Percentiles rank a stretch among this genome's conserved stretches.
These are phyloP conservation scores for Tolypocladium inflatum DNA, from an alignment of 2,329 filamentous ascomycete species.

Conservation along the genomic window DNA sequence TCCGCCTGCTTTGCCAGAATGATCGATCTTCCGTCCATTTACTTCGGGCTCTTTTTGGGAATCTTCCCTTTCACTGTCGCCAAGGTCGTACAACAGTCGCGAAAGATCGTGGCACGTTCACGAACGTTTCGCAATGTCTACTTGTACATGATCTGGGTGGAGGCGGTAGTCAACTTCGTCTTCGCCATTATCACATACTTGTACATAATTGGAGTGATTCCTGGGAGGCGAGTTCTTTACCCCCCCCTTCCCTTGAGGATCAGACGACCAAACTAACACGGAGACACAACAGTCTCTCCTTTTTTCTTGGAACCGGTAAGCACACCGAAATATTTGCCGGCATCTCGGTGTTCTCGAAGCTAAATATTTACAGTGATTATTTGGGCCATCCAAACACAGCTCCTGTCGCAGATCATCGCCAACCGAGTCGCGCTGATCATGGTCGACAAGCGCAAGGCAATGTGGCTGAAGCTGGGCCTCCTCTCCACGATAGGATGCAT, in stretches of 20 bases:
- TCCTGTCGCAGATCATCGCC: conserved; percentile 34
- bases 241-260: too few species aligned
- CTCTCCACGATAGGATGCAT: conserved; percentile 21
- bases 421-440: conserved; percentile 33
- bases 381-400: conserved; percentile 22
- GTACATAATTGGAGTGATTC: conserved; percentile 11
- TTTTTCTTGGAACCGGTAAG: conserved; percentile 6
- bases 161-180: conserved; percentile 13
- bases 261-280: neutral
- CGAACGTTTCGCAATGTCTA: conserved; percentile 11
- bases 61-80: conserved; percentile 14
- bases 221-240: conserved; percentile 1
- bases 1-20: neutral
- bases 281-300: neutral
- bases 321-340: too few species aligned
- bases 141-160: conserved; percentile 17
- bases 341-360: neutral
- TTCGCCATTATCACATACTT: conserved; percentile 16
- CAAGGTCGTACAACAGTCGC: conserved; percentile 12
- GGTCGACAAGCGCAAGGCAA: conserved; percentile 22
- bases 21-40: conserved; percentile 12
- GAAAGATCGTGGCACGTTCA: conserved; percentile 9
- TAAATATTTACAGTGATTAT: conserved; percentile 2
- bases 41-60: conserved; percentile 16
- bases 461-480: conserved; percentile 25